Evolutionary conservation across 345 rosid species (phyloP).

Genomic region (Adansonia digitata): DNA sequence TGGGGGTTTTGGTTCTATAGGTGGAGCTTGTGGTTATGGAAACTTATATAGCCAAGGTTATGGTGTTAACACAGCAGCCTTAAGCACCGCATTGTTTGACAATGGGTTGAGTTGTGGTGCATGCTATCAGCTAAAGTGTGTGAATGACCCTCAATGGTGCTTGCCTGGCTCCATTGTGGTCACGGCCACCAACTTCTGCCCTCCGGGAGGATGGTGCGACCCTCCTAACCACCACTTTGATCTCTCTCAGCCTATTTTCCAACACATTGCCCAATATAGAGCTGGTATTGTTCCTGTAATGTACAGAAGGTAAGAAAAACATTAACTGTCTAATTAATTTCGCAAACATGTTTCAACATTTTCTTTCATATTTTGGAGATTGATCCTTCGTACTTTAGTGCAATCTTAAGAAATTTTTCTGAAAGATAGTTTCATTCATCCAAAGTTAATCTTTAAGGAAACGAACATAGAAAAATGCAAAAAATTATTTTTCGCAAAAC

Average conservation of each 20-base stretch:
- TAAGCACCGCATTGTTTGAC: slow-evolving; percentile 66
- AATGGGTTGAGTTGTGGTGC: slow-evolving; percentile 70
- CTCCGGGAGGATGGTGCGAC: slow-evolving; percentile 82
- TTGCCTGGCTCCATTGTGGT: slow-evolving; percentile 60
- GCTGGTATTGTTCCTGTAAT: slow-evolving; percentile 77
- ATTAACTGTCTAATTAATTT: too few relatives aligned
- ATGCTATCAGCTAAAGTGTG: slow-evolving; percentile 57
- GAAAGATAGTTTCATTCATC: too few relatives aligned
- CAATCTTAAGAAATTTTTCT: too few relatives aligned
- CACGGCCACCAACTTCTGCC: slow-evolving; percentile 85
- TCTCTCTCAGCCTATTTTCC: slow-evolving; percentile 73
- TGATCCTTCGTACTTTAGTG: too few relatives aligned
- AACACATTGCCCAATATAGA: slow-evolving; percentile 57
- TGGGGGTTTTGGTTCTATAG: slow-evolving; percentile 22
- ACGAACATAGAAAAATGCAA: too few relatives aligned
- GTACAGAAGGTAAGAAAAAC: slow-evolving; percentile 51
- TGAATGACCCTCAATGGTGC: slow-evolving; percentile 77
- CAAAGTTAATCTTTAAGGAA: too few relatives aligned
- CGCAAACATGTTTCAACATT: background rate
- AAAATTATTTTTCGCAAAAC: too few relatives aligned
- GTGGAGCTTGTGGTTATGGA: slow-evolving; percentile 85
- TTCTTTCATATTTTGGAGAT: background rate
- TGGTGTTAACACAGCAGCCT: slow-evolving; percentile 71
- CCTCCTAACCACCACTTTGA: slow-evolving; percentile 78
- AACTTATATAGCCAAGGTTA: slow-evolving; percentile 68